A percentile compares a stretch with the other conserved stretches of the same genome.
These are phyloP conservation scores for Cucurbita pepo DNA, from an alignment of 306 rosid species.

Conservation along the genomic window DNA sequence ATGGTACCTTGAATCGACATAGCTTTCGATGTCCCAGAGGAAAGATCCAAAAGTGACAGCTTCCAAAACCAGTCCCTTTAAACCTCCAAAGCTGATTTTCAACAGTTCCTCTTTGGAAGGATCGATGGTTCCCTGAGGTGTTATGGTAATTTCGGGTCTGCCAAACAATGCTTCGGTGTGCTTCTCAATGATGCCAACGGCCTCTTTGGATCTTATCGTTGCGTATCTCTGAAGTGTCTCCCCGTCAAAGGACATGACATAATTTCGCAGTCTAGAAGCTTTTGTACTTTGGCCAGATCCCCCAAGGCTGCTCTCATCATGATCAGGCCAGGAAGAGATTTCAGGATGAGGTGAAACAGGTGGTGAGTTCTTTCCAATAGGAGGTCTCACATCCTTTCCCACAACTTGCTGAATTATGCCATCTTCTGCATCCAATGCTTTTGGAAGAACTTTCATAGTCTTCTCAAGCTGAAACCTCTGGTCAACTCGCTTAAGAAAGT, in stretches of 20 bases:
- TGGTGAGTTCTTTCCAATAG: constrained; percentile 14
- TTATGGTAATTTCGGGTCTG: constrained; percentile 53
- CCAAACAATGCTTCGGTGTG: constrained; percentile 92
- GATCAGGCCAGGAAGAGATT: constrained; percentile 33
- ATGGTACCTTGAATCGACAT: constrained; percentile 80
- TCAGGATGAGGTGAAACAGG: constrained; percentile 40
- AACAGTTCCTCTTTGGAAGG: constrained; percentile 49
- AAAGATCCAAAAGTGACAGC: constrained; percentile 87
- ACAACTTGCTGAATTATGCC: constrained; percentile 15
- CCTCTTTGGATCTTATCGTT: constrained; percentile 73
- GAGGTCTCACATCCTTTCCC: constrained; percentile 18
- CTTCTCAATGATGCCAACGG: constrained; percentile 73
- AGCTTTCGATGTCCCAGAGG: constrained; percentile 91
- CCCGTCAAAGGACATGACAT: constrained; percentile 80
- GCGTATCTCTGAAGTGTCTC: constrained; percentile 87
- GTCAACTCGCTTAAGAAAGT: constrained; percentile 81
- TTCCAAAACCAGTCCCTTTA: constrained; percentile 71
- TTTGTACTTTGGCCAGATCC: constrained; percentile 25
- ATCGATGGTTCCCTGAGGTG: constrained; percentile 47
- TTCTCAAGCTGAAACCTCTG: constrained; percentile 93
- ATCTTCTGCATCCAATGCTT: constrained; percentile 21
- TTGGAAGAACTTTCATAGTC: constrained; percentile 67
- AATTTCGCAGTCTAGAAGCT: constrained; percentile 45
- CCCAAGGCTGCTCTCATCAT: constrained; percentile 21
- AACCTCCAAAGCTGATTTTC: constrained; percentile 71